Evolutionary conservation across 2,329 filamentous ascomycete genomes (phyloP).

Genomic region (Phaeosphaeria sp.): DNA sequence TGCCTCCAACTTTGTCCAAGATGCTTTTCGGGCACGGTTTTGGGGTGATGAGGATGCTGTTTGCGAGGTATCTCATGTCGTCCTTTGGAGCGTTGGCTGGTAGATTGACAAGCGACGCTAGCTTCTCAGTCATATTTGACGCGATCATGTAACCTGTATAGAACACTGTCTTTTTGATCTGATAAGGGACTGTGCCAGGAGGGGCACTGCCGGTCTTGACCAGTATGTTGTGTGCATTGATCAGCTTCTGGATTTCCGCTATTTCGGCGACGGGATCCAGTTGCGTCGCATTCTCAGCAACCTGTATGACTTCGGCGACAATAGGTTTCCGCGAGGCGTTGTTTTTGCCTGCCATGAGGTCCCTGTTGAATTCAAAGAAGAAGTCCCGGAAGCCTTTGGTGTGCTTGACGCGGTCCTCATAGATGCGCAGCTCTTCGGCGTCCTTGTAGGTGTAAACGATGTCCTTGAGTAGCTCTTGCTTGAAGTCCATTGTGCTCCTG

Average conservation of each 20-base stretch:
- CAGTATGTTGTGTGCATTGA: constrained; percentile 81
- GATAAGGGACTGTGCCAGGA: constrained; percentile 58
- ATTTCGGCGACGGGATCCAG: constrained; percentile 82
- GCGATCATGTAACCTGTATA: constrained; percentile 91
- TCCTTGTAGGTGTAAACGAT: constrained; percentile 84
- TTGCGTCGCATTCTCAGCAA: constrained; percentile 74
- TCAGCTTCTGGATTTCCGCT: constrained; percentile 84
- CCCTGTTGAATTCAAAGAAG: constrained; percentile 77
- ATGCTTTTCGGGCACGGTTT: constrained; percentile 75
- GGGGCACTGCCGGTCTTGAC: constrained; percentile 57
- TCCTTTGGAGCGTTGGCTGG: constrained; percentile 67
- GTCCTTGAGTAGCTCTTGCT: constrained; percentile 80
- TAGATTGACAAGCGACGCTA: constrained; percentile 73
- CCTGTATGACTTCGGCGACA: constrained; percentile 81
- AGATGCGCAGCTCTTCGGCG: constrained; percentile 79
- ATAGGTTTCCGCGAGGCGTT: constrained; percentile 68
- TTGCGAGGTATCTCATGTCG: constrained; percentile 82
- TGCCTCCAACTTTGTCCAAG: constrained; percentile 82
- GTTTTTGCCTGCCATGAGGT: constrained; percentile 52
- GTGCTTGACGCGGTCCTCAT: constrained; percentile 69
- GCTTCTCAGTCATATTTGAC: constrained; percentile 71
- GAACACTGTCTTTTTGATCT: constrained; percentile 85
- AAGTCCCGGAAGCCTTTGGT: constrained; percentile 86
- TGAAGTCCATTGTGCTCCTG: constrained; percentile 86
- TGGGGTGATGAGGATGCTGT: constrained; percentile 88